Conservation (phyloP, 2,329 filamentous ascomycete genomes). For the Cercospora janseana region DNA sequence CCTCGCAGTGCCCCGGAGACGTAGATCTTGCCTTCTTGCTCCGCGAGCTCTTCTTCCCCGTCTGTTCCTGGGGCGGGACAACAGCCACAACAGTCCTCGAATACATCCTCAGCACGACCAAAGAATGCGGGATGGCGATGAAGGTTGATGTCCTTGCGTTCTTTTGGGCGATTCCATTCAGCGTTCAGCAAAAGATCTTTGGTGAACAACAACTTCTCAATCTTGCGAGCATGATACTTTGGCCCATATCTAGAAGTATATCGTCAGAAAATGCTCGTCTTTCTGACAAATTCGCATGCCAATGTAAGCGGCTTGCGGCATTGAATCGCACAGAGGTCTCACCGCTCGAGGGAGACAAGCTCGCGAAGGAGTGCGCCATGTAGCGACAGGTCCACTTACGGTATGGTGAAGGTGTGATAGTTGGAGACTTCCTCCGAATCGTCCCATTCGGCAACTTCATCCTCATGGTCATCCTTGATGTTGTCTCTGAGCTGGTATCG, state of each 20-base stretch:
- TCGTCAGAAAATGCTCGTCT: no score
- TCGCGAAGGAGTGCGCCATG: no score
- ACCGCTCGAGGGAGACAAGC: no score
- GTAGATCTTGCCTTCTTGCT: conserved; percentile 72
- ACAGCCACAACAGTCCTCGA: conserved; percentile 76
- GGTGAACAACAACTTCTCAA: conserved; percentile 78
- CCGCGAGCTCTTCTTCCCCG: conserved; percentile 68
- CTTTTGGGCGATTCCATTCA: conserved; percentile 77
- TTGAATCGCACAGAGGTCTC: no score
- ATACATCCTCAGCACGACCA: conserved; percentile 69
- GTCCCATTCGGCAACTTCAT: conserved; percentile 82
- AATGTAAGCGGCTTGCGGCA: no score
- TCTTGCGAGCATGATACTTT: conserved; percentile 59
- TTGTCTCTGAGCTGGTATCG: conserved; percentile 59
- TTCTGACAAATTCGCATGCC: no score
- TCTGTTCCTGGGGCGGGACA: conserved; percentile 69
- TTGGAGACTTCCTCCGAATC: conserved; percentile 72
- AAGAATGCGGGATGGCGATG: conserved; percentile 87
- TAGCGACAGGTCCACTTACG: no score
- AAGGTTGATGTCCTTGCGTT: conserved; percentile 67
- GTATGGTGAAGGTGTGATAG: conserved; percentile 67
- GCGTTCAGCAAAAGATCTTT: conserved; percentile 80
- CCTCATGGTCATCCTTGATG: conserved; percentile 72
- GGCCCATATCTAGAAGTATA: no score
- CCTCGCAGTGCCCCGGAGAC: conserved; percentile 64